Percentiles rank a stretch among this genome's conserved stretches.
phyloP scores from a whole-genome alignment of 2,329 filamentous ascomycete species.

The Tricladium varicosporioides region DNA sequence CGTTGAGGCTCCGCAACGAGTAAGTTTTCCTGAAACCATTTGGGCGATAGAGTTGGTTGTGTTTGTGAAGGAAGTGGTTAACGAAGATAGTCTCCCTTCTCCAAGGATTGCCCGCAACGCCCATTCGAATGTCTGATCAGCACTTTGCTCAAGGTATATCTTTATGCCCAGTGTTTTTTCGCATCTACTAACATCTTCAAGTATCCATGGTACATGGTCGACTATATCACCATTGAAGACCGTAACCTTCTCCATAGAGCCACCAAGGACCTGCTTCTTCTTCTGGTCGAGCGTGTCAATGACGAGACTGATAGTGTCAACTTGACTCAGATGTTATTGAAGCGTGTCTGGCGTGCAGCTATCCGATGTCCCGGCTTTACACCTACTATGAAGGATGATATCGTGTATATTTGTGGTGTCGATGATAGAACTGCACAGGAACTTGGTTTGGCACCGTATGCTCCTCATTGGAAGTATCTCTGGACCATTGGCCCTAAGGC shows the following conservation, averaged over 20 bases:
- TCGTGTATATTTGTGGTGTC: constrained; percentile 45
- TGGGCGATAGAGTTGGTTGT: neutral
- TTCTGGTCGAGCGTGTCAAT: constrained; percentile 44
- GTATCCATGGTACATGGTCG: constrained; percentile 60
- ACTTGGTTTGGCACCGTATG: constrained; percentile 48
- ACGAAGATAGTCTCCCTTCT: constrained; percentile 52
- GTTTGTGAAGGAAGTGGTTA: constrained; percentile 3
- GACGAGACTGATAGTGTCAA: constrained; percentile 41
- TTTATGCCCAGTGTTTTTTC: constrained; percentile 40
- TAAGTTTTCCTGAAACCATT: constrained; percentile 39
- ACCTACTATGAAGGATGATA: constrained; percentile 58
- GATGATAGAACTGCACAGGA: constrained; percentile 33
- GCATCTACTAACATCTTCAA: constrained; percentile 33
- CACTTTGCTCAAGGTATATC: constrained; percentile 40
- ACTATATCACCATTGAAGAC: constrained; percentile 56
- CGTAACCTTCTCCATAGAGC: constrained; percentile 52
- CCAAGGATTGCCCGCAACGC: constrained; percentile 59
- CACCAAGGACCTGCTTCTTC: constrained; percentile 46
- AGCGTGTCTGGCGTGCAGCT: constrained; percentile 50
- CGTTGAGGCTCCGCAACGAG: constrained; percentile 59
- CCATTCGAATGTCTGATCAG: constrained; percentile 65
- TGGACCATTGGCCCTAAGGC: constrained; percentile 52
- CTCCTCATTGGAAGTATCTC: constrained; percentile 50
- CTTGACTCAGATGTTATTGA: constrained; percentile 51
- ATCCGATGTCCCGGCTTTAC: constrained; percentile 62